Evolutionary conservation across 2,329 filamentous ascomycete species (phyloP), one percentile per base, ranked within the genome.

Genomic region (Harringtonia lauricola): DNA sequence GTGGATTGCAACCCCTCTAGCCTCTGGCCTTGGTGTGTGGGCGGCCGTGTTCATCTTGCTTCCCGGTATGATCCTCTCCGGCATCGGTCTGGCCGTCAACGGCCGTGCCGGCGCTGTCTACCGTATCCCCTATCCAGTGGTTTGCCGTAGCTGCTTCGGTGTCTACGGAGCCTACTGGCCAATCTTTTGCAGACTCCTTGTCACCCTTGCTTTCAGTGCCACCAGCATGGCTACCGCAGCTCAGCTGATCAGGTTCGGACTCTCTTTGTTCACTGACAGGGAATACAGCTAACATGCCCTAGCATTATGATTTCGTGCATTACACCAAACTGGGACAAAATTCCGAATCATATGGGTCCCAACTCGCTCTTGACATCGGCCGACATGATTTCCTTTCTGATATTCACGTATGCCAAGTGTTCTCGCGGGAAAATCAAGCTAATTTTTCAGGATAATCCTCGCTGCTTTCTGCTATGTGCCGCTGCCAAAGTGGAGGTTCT

Each of bases 311-410:
- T 36, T 17, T 9, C 35, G 7, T 36, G 35, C 35, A 36, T 36
- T 7, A 9, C 35, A 13, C 35, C 35, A 7, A 36, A 34, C 15
- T 41, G 30, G 26, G 17, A 31, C 0, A 51, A 57, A 4, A 59
- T 68, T 7, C 58, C 58, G 0, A 62, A 68, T 35, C 30, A 24
- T 4, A 45, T 41, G 43, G 43, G 38, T 26, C 9, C 12, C 7
- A 26, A 35, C 17, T 45, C 43, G 14, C 22, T 39, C 10, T 18
- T 45, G 15, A 41, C 43, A 15, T 41, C 38, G 5, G 43, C 22
- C 12, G 18, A 39, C 34, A 41, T 45, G 38, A 31, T 40, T 17
- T 36, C 35, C 4, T 36, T 36, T 22, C 19, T 36, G 4, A 19
- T 36, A 6, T 36, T 41, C 26, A 36, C 21, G 29, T 28, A 39